Percentiles rank a stretch among this genome's conserved stretches.
phyloP scores from a whole-genome alignment of 805 yeast genomes.

The Yarrowia sp. region DNA sequence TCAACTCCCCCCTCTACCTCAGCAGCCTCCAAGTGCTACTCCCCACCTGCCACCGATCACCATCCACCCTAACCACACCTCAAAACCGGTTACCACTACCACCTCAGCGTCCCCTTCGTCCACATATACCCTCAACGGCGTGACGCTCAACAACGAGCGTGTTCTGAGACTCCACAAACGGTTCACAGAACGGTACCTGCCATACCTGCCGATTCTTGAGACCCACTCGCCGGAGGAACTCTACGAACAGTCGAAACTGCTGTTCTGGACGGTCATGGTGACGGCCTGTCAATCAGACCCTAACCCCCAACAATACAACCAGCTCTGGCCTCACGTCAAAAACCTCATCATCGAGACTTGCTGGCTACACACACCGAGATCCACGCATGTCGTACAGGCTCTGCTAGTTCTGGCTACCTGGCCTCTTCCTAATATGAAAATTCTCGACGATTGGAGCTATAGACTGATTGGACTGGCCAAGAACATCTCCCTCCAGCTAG shows the following conservation, averaged over 20 bases:
- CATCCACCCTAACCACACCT: background rate
- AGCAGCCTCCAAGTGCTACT: conserved; percentile 8
- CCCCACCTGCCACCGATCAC: conserved; percentile 8
- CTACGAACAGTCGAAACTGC: conserved; percentile 79
- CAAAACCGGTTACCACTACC: conserved; percentile 6
- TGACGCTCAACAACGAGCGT: conserved; percentile 65
- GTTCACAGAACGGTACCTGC: conserved; percentile 71
- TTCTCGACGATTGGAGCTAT: conserved; percentile 88
- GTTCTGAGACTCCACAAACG: conserved; percentile 76
- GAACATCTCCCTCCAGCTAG: conserved; percentile 81
- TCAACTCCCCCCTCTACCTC: conserved; percentile 1
- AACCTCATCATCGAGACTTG: conserved; percentile 90
- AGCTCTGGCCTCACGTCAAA: conserved; percentile 77
- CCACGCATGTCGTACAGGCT: conserved; percentile 93
- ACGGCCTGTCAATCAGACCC: conserved; percentile 89
- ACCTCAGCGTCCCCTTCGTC: conserved; percentile 46
- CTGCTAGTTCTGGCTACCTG: conserved; percentile 81
- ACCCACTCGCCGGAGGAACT: conserved; percentile 76
- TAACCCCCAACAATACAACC: conserved; percentile 79
- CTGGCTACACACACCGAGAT: conserved; percentile 91
- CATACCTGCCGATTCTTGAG: conserved; percentile 79
- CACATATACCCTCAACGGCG: conserved; percentile 80
- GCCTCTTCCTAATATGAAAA: conserved; percentile 94
- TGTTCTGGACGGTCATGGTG: conserved; percentile 90
- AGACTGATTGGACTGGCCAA: conserved; percentile 89